phyloP scores from a whole-genome alignment of 805 yeast genomes.

The Isabelozyma gotoi region DNA sequence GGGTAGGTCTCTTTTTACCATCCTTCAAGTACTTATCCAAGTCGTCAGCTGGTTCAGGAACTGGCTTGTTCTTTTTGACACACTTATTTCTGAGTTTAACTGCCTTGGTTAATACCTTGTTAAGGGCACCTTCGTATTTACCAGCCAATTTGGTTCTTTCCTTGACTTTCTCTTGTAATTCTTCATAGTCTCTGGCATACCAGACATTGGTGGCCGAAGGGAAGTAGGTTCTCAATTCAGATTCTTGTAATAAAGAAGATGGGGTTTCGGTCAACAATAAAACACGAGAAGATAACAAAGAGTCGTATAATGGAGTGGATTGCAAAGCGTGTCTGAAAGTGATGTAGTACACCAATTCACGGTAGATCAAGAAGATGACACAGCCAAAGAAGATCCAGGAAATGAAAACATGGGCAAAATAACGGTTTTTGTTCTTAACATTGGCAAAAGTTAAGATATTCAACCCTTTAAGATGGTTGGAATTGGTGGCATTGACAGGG shows the following conservation, averaged over 20 bases:
- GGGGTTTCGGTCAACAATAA: slow-evolving; percentile 71
- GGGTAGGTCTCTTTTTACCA: slow-evolving; percentile 76
- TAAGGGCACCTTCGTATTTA: slow-evolving; percentile 67
- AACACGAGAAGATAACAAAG: slow-evolving; percentile 68
- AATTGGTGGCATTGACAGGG: slow-evolving; percentile 74
- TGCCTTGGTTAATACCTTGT: slow-evolving; percentile 58
- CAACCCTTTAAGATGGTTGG: slow-evolving; percentile 55
- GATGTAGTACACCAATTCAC: slow-evolving; percentile 70
- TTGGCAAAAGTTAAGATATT: slow-evolving; percentile 65
- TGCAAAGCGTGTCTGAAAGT: slow-evolving; percentile 73
- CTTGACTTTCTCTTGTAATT: slow-evolving; percentile 54
- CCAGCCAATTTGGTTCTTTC: slow-evolving; percentile 61
- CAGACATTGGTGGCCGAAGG: slow-evolving; percentile 60
- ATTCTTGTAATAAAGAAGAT: slow-evolving; percentile 45
- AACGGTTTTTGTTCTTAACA: slow-evolving; percentile 60
- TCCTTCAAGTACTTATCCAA: slow-evolving; percentile 64
- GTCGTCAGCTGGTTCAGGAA: slow-evolving; percentile 58
- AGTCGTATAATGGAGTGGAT: slow-evolving; percentile 71
- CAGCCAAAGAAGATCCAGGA: slow-evolving; percentile 74
- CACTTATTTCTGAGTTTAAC: slow-evolving; percentile 55
- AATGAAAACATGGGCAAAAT: slow-evolving; percentile 71
- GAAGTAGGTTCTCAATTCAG: slow-evolving; percentile 54
- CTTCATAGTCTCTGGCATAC: slow-evolving; percentile 63
- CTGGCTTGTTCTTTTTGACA: slow-evolving; percentile 54
- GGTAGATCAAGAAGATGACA: slow-evolving; percentile 65